Percentiles rank a stretch among this genome's conserved stretches.
These are phyloP conservation scores for Tricholoma terreum DNA, from an alignment of 768 basidiomycete genomes.

Conservation along the genomic window DNA sequence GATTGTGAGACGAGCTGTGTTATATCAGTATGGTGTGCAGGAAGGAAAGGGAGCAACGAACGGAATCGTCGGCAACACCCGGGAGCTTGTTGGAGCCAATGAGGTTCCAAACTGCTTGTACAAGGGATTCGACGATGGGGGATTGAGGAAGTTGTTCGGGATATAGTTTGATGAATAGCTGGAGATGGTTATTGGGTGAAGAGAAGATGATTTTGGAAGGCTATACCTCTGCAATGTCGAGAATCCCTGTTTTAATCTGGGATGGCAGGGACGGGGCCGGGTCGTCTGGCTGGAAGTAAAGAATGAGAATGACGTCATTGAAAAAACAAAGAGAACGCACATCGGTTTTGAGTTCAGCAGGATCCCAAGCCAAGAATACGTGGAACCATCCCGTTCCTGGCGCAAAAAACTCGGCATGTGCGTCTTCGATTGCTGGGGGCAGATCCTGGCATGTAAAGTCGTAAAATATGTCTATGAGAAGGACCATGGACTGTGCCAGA, in stretches of 20 bases:
- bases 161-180: conserved; percentile 83
- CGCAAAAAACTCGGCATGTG: conserved; percentile 79
- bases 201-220: neutral
- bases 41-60: conserved; percentile 29
- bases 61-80: conserved; percentile 71
- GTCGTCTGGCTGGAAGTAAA: conserved; percentile 65
- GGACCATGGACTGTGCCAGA: conserved; percentile 70
- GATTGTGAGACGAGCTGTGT: conserved; percentile 84
- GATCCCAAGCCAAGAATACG: conserved; percentile 79
- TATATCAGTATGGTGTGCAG: conserved; percentile 1
- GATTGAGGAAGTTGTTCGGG: conserved; percentile 71
- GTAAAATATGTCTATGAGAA: conserved; percentile 85
- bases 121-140: conserved; percentile 65
- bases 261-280: conserved; percentile 82
- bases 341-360: conserved; percentile 61
- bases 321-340: conserved; percentile 40
- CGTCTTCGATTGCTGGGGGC: conserved; percentile 91
- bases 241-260: conserved; percentile 82
- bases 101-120: conserved; percentile 88
- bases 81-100: conserved; percentile 70
- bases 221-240: conserved; percentile 84
- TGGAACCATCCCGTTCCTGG: conserved; percentile 70
- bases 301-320: conserved; percentile 8
- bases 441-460: conserved; percentile 95
- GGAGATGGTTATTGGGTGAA: neutral